A percentile compares a stretch with the other conserved stretches of the same genome.
These are phyloP conservation scores for Staphylotrichum longicolle DNA, from an alignment of 495 filamentous ascomycete genomes.

Conservation along the genomic window DNA sequence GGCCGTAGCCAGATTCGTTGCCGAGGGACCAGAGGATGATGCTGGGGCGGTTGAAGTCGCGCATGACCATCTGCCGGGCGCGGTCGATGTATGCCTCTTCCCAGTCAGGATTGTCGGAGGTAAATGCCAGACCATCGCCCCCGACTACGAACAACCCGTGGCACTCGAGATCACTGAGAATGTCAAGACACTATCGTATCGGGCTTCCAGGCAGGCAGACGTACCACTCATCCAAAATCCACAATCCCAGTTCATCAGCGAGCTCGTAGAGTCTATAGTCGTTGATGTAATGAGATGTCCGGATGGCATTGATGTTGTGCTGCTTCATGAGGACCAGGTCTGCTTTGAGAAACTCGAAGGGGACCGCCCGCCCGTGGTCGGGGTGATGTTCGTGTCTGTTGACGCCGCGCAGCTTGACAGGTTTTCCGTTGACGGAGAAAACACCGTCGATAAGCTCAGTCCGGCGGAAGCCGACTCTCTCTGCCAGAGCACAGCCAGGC, in stretches of 20 bases:
- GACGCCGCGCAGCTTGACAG: constrained; percentile 61
- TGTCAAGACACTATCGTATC: background rate
- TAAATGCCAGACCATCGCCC: constrained; percentile 47
- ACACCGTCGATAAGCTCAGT: constrained; percentile 56
- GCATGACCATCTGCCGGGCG: constrained; percentile 59
- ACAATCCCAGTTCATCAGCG: constrained; percentile 67
- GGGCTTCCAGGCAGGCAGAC: background rate
- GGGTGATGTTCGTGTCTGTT: constrained; percentile 70
- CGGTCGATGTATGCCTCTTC: constrained; percentile 69
- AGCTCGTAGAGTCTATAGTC: constrained; percentile 61
- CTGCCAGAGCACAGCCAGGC: constrained; percentile 40
- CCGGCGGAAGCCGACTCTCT: constrained; percentile 61
- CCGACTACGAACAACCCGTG: constrained; percentile 62
- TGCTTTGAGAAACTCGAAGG: constrained; percentile 50
- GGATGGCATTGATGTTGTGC: constrained; percentile 66
- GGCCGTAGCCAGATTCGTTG: constrained; percentile 69
- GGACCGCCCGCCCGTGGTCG: constrained; percentile 58
- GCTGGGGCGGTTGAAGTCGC: constrained; percentile 66
- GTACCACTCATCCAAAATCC: constrained; percentile 63
- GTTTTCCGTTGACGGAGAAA: constrained; percentile 59
- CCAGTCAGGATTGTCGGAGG: constrained; percentile 68
- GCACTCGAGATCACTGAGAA: constrained; percentile 61
- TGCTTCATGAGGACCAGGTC: constrained; percentile 65
- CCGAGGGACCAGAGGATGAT: constrained; percentile 74
- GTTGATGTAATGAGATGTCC: constrained; percentile 65